These are phyloP conservation scores for Coleophoma cylindrospora DNA, from an alignment of 2,329 filamentous ascomycete species.

Conservation along the genomic window DNA sequence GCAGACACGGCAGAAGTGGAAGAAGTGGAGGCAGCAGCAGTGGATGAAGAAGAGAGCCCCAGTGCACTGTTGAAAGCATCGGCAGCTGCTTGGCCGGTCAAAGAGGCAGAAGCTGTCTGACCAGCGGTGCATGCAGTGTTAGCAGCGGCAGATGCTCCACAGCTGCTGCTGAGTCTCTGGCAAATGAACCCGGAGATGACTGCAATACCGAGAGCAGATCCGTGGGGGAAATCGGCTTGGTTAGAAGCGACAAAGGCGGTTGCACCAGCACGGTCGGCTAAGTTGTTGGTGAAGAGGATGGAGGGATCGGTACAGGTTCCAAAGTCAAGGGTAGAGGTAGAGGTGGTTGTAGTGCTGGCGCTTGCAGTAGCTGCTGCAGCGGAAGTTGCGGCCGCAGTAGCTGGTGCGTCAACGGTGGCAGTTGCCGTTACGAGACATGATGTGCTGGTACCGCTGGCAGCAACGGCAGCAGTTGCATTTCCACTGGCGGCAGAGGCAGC, in stretches of 20 bases:
- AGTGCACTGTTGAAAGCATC: conserved; percentile 25
- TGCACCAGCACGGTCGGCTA: conserved; percentile 37
- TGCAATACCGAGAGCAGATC: conserved; percentile 39
- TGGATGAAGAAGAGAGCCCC: neutral
- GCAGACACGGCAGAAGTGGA: conserved; percentile 5
- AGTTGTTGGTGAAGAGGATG: conserved; percentile 36
- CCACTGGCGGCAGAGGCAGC: neutral
- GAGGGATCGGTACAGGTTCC: conserved; percentile 35
- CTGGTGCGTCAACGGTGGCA: neutral
- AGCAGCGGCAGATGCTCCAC: conserved; percentile 12
- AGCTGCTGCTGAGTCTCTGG: conserved; percentile 22
- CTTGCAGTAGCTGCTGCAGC: conserved; percentile 3
- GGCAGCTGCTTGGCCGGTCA: conserved; percentile 24
- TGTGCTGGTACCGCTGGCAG: conserved; percentile 7
- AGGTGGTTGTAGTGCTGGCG: conserved; percentile 3
- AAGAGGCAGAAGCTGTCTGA: conserved; percentile 4
- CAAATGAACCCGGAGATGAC: conserved; percentile 45
- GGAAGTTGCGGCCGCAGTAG: conserved; percentile 8
- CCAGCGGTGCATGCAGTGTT: conserved; percentile 12
- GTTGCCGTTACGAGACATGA: conserved; percentile 1
- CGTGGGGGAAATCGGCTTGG: conserved; percentile 37
- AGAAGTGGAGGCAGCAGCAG: conserved; percentile 1
- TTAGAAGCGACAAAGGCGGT: conserved; percentile 36
- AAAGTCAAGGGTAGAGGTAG: conserved; percentile 24
- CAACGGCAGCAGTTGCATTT: conserved; percentile 1